Evolutionary conservation across 352 stramenopile genomes (phyloP), one percentile per base, ranked within the genome.

Genomic region (Phytopythium ostracodes): DNA sequence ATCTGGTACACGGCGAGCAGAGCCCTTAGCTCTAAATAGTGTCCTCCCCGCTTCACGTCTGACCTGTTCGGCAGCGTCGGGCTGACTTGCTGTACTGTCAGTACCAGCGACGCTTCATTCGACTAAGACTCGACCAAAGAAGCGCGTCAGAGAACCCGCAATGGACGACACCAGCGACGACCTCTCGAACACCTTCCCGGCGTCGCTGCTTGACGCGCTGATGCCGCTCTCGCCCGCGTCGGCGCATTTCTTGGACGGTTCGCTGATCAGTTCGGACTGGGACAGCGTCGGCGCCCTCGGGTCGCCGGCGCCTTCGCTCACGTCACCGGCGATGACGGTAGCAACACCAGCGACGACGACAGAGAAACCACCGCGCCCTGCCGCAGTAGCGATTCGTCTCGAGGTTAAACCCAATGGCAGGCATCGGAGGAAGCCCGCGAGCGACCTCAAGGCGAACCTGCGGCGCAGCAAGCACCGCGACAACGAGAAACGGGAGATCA

Each of bases 371-470:
- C 4, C 18, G 6, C 42, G 20, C 20, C 18, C 4, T 2, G 20
- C 38, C 2, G 38, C 42, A 47, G 20, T 15, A 8, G 1, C 12
- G 1, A n/a, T 7, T n/a, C 38, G 17, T n/a, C 10, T 11, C 6
- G 33, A 38, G 6, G 33, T 5, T 38, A 44, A 44, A n/a, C 38
- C 38, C 5, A 7, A 15, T 12, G 6, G 2, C 12, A 9, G 20
- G 18, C 20, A 8, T 6, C 18, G 10, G 20, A 15, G 42, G 20
- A 47, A n/a, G 20, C 52, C 31, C 6, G 31, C 38, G 35, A 59
- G 24, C 11, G 22, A 59, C 53, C 22, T 47, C 20, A 59, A 59
- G 53, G 53, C 53, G 27, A 59, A 47, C 35, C 38, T 59, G 35
- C 11, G 53, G 5, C 53, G 53, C 35, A 59, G 53, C 36, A 31